Evolutionary conservation across 768 basidiomycete genomes (phyloP).

Genomic region (Guyanaporus albipodus): DNA sequence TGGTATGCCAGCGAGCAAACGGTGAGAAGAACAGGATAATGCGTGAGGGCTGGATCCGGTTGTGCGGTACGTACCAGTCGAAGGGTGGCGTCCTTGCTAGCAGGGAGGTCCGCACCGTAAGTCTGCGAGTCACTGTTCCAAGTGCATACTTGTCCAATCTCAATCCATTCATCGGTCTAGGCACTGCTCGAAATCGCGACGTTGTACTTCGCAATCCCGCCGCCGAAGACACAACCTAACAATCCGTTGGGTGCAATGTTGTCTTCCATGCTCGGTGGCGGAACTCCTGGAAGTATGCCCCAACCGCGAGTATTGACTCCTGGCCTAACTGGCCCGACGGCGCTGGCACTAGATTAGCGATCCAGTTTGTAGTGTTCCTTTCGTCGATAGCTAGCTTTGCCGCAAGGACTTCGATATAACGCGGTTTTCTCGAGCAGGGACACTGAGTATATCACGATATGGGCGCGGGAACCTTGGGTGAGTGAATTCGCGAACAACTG

Average conservation of each 20-base stretch:
- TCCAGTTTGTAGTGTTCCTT: too few relatives aligned
- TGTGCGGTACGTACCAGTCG: conserved; percentile 82
- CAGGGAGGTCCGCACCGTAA: conserved; percentile 61
- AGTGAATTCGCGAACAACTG: too few relatives aligned
- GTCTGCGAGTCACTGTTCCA: conserved; percentile 21
- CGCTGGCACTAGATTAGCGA: conserved; percentile 28
- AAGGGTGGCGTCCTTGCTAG: conserved; percentile 58
- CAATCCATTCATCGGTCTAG: conserved; percentile 34
- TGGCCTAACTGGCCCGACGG: conserved; percentile 21
- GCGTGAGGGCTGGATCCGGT: conserved; percentile 79
- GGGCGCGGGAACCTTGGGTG: neutral
- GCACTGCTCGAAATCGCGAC: conserved; percentile 62
- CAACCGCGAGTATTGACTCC: conserved; percentile 28
- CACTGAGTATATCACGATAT: neutral
- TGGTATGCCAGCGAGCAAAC: conserved; percentile 83
- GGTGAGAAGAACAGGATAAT: conserved; percentile 73
- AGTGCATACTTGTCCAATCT: neutral
- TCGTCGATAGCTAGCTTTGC: conserved; percentile 10
- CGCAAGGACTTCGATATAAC: conserved; percentile 5
- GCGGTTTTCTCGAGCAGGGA: neutral
- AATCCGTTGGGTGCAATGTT: conserved; percentile 90
- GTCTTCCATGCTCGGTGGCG: conserved; percentile 83
- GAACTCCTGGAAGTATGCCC: conserved; percentile 32
- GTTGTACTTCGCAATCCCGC: conserved; percentile 85
- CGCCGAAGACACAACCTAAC: conserved; percentile 60